Evolutionary conservation across 805 yeast species (phyloP).

Genomic region (Cyberlindnera misumaiensis): DNA sequence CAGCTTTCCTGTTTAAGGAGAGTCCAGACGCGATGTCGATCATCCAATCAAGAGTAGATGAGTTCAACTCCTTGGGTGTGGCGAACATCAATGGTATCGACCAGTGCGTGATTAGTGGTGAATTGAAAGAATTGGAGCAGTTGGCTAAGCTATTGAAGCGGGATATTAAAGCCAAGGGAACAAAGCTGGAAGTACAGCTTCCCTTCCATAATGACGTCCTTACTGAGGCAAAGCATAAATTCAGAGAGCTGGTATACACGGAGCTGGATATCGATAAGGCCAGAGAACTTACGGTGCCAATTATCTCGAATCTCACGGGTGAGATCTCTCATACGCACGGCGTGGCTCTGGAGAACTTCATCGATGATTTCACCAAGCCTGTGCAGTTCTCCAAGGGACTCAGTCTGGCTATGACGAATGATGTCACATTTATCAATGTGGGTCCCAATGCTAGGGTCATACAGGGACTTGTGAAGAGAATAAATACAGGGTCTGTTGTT

Average conservation of each 20-base stretch:
- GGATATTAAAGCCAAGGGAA: constrained; percentile 22
- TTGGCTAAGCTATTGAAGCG: constrained; percentile 13
- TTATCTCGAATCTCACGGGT: constrained; percentile 34
- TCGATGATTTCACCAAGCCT: constrained; percentile 35
- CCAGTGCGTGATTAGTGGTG: constrained; percentile 39
- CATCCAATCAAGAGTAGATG: constrained; percentile 4
- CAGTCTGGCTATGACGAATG: constrained; percentile 11
- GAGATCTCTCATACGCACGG: constrained; percentile 17
- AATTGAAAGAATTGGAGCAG: constrained; percentile 9
- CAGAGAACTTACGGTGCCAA: constrained; percentile 24
- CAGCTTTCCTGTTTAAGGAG: constrained; percentile 27
- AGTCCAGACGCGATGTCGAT: not conserved
- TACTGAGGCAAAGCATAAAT: constrained; percentile 23
- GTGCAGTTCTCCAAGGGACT: constrained; percentile 37
- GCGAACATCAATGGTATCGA: constrained; percentile 36
- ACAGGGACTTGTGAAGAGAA: constrained; percentile 13
- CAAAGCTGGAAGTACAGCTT: constrained; percentile 30
- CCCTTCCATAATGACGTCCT: constrained; percentile 41
- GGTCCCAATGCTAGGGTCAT: constrained; percentile 22
- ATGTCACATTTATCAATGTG: constrained; percentile 12
- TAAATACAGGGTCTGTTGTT: constrained; percentile 6
- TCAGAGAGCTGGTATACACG: constrained; percentile 16
- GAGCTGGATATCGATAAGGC: constrained; percentile 7
- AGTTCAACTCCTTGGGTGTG: constrained; percentile 21
- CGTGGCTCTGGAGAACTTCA: constrained; percentile 27